phyloP scores from a whole-genome alignment of 176 grass and related monocot species.

The Chloris gayana region DNA sequence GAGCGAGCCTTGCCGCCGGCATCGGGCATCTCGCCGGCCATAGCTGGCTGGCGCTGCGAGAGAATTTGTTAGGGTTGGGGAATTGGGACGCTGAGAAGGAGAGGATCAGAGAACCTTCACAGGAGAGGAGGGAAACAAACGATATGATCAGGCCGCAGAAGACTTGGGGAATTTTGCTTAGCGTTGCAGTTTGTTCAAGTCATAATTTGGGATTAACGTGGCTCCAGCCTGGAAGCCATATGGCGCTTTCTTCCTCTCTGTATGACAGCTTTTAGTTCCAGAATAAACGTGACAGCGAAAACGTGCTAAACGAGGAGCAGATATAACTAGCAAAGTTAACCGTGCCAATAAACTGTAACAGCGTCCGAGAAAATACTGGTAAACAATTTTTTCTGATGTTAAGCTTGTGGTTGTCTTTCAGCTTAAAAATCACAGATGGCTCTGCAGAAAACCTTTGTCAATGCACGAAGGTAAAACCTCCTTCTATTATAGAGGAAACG shows the following conservation, averaged over 20 bases:
- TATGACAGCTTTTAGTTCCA: neutral
- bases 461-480: neutral
- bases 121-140: neutral
- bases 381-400: neutral
- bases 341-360: neutral
- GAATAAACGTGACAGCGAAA: conserved; percentile 1
- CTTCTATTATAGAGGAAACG: neutral
- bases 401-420: neutral
- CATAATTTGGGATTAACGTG: conserved; percentile 15
- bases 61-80: conserved; percentile 11
- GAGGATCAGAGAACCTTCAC: neutral
- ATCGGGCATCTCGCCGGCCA: conserved; percentile 40
- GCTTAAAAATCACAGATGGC: neutral
- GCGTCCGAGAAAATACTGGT: neutral
- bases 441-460: neutral
- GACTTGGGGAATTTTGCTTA: neutral
- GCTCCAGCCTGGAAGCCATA: neutral
- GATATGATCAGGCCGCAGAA: neutral
- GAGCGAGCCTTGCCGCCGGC: conserved; percentile 42
- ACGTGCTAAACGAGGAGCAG: neutral
- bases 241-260: neutral
- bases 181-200: neutral
- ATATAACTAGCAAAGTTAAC: neutral
- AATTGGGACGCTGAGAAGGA: conserved; percentile 5
- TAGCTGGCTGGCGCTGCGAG: neutral